Evolutionary conservation across 1,284 basidiomycete species (phyloP).

Genomic region (Afroboletus lepidellus): DNA sequence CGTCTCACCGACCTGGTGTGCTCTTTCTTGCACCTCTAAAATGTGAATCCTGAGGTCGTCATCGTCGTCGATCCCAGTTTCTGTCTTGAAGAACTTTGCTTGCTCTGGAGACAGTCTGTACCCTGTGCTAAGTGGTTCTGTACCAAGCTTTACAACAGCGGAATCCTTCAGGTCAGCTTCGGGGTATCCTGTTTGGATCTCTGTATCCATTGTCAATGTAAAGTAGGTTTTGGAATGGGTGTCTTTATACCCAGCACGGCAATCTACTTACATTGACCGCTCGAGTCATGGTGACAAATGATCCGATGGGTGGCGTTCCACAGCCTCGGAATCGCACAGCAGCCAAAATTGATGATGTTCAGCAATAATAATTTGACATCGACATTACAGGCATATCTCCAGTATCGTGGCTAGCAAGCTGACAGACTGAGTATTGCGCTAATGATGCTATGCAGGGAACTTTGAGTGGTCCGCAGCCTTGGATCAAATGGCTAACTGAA

Average conservation of each 20-base stretch:
- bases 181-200: background rate
- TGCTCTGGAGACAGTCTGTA: conserved; percentile 22
- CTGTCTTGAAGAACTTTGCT: conserved; percentile 24
- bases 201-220: conserved; percentile 7
- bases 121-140: background rate
- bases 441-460: too few species aligned
- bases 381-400: too few species aligned
- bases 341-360: too few species aligned
- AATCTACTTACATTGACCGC: too few species aligned
- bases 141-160: background rate
- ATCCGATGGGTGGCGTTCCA: too few species aligned
- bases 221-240: background rate
- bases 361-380: too few species aligned
- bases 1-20: conserved; percentile 15
- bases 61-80: conserved; percentile 21
- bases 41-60: conserved; percentile 21
- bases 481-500: too few species aligned
- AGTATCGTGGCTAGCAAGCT: too few species aligned
- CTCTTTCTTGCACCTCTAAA: conserved; percentile 17
- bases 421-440: too few species aligned
- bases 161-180: conserved; percentile 1
- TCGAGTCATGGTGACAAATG: too few species aligned
- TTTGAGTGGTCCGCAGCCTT: too few species aligned
- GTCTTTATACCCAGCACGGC: background rate
- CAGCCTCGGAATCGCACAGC: too few species aligned